Percentiles rank a stretch among this genome's conserved stretches.
Evolutionary conservation across 805 yeast genomes (phyloP).

Genomic region (Pichia ethanolica): DNA sequence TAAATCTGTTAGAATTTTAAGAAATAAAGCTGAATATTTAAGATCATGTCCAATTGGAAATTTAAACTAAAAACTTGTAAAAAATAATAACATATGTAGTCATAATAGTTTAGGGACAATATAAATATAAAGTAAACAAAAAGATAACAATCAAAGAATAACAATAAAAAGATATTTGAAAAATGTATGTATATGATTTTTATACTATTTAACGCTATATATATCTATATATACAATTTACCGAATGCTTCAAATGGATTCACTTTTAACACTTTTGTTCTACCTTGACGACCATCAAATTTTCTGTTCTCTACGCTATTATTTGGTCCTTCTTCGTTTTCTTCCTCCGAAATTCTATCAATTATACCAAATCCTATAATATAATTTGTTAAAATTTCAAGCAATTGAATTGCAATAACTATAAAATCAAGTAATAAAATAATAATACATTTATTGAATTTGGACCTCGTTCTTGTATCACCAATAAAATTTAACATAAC

Average conservation of each 20-base stretch:
- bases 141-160: no score
- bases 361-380: constrained; percentile 22
- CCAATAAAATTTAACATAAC: constrained; percentile 40
- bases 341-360: constrained; percentile 21
- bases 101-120: no score
- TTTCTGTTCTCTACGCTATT: constrained; percentile 3
- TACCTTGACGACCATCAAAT: constrained; percentile 41
- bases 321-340: constrained; percentile 12
- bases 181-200: no score
- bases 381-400: constrained; percentile 27
- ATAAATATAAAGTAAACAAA: no score
- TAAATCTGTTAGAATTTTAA: constrained; percentile 79
- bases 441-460: constrained; percentile 22
- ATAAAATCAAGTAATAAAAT: constrained; percentile 27
- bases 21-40: constrained; percentile 75
- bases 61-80: constrained; percentile 14
- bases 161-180: no score
- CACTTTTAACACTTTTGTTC: constrained; percentile 29
- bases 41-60: constrained; percentile 68
- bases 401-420: constrained; percentile 24
- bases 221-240: no score
- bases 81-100: neutral
- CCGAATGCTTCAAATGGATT: constrained; percentile 22
- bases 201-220: no score
- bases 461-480: constrained; percentile 25